Evolutionary conservation across 1,139 yeast species (phyloP).

Genomic region (Lodderomyces beijingensis): DNA sequence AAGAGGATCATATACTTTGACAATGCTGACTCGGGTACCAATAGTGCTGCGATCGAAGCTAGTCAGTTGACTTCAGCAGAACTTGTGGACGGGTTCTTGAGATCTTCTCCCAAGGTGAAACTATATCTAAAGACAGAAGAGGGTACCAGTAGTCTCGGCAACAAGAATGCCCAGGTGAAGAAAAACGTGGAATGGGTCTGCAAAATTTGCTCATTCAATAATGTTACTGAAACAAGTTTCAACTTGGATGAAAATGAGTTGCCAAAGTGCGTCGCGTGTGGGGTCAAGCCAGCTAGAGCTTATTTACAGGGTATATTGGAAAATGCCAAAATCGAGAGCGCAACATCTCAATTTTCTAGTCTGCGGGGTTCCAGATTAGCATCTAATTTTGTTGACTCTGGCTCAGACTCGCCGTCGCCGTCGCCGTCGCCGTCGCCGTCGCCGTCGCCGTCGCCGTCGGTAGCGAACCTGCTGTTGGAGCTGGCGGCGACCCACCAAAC

Average conservation of each 20-base stretch:
- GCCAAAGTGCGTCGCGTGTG: constrained; percentile 75
- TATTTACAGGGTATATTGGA: constrained; percentile 9
- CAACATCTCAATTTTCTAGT: background rate
- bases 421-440: background rate
- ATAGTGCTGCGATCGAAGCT: constrained; percentile 50
- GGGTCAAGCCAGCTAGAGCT: constrained; percentile 40
- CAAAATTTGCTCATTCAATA: constrained; percentile 74
- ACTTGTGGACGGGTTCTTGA: constrained; percentile 59
- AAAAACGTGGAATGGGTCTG: constrained; percentile 63
- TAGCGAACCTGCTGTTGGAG: too few species aligned
- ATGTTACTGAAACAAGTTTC: constrained; percentile 38
- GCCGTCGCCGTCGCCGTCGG: constrained; percentile 2
- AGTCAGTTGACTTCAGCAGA: constrained; percentile 41
- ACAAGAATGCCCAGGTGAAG: constrained; percentile 7
- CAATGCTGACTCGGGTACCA: constrained; percentile 31
- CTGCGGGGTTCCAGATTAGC: background rate
- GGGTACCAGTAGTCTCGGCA: background rate
- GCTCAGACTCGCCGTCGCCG: background rate
- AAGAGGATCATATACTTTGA: constrained; percentile 72
- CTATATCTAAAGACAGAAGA: constrained; percentile 17
- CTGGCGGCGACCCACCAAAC: too few species aligned
- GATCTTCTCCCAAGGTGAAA: constrained; percentile 75
- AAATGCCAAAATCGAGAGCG: background rate
- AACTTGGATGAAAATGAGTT: constrained; percentile 27
- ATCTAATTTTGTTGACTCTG: too few species aligned